Percentiles rank a stretch among this genome's conserved stretches.
phyloP scores from a whole-genome alignment of 2,329 filamentous ascomycete species.

The Pestalotiopsis sp. region DNA sequence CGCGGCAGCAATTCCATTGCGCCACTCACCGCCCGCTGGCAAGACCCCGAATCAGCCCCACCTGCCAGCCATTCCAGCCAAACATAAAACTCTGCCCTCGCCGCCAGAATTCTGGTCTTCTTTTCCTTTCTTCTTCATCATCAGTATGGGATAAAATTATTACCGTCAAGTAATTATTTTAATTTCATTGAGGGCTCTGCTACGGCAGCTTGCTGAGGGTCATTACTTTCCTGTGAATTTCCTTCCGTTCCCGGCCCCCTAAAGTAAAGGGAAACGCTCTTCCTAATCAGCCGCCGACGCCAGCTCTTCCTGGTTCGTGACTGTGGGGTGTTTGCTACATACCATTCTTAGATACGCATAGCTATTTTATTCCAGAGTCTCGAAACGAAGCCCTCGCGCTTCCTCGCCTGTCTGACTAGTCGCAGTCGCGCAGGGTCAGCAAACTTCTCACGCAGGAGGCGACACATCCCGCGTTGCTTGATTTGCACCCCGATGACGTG shows the following conservation, averaged over 20 bases:
- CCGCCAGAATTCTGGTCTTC: constrained; percentile 11
- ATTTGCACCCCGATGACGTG: background rate
- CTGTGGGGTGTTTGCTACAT: constrained; percentile 37
- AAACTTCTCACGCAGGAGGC: too few relatives aligned
- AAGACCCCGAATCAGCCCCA: background rate
- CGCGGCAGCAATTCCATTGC: background rate
- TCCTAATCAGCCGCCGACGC: constrained; percentile 37
- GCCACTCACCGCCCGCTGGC: constrained; percentile 3
- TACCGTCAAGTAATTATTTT: constrained; percentile 39
- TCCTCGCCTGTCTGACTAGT: too few relatives aligned
- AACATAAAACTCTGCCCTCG: constrained; percentile 16
- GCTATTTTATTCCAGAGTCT: background rate
- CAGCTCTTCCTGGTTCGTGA: constrained; percentile 36
- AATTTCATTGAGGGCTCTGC: constrained; percentile 33
- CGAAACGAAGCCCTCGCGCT: too few relatives aligned
- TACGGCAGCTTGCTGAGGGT: constrained; percentile 37
- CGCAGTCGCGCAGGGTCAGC: too few relatives aligned
- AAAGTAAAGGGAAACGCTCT: constrained; percentile 29
- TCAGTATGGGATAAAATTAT: constrained; percentile 38
- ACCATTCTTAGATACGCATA: constrained; percentile 5
- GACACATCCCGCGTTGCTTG: background rate
- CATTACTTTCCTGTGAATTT: constrained; percentile 33
- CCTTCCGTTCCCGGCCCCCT: constrained; percentile 40
- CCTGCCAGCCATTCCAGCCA: background rate
- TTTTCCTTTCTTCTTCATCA: constrained; percentile 33